Evolutionary conservation across 176 grass and related monocot species (phyloP), one percentile per base, ranked within the genome.

Genomic region (Miscanthus lutarioriparius): DNA sequence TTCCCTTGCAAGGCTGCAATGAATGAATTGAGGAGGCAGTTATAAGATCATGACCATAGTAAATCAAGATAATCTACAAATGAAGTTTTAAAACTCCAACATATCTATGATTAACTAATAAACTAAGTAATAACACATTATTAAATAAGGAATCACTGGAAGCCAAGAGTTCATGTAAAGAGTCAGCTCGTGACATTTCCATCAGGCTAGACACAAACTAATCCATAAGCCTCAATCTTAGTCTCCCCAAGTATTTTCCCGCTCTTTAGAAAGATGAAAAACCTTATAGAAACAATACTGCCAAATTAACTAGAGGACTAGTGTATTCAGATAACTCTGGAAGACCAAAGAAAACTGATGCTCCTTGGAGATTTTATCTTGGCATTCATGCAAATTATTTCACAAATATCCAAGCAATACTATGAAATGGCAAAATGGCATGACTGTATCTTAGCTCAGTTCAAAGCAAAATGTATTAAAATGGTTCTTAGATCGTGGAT

Each of bases 1-100:
- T 99, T 74, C 96, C 96, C 71, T 99, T 99, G 91, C 96, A 99
- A 84, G 96, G 93, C 96, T 99, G 89, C 75, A 87, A 86, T 71
- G 16, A 81, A 90, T 37, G 47, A 83, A 85, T 80, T 74, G 75
- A 75, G 39, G 59, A 65, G 30, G 13, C 69, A 70, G 62, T 76
- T 74, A 68, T 76, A 61, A 53, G 39, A 83, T 80, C 16, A 69
- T 38, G 47, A 75, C 32, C 6, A 48, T 10, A 64, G 33, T 28
- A 82, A 62, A 41, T 69, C 51, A 61, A 80, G 47, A 80, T n/a
- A 79, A n/a, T 80, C 48, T 32, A 62, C 1, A 25, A 32, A 75
- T 30, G 38, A 81, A 66, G 35, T 70, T 82, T 75, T 70, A 32
- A 65, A 8, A 49, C 82, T 74, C 58, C 38, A 48, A 79, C n/a